Percentiles rank a stretch among this genome's conserved stretches.
Conservation (phyloP, 2,329 filamentous ascomycete species). For the Mycogone perniciosa region DNA sequence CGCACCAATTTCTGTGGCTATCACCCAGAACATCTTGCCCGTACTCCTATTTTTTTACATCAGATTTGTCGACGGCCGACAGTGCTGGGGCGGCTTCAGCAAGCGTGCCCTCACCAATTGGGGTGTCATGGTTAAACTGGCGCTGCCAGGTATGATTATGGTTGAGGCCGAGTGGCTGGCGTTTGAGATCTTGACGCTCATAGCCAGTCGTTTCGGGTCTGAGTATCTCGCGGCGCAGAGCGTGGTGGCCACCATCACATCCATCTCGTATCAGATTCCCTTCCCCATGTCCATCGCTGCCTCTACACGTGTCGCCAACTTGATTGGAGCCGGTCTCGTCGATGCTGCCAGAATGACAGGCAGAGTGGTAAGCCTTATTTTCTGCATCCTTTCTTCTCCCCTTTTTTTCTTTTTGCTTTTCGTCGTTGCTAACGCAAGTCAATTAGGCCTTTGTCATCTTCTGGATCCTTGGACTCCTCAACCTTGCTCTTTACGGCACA, state of each 20-base stretch:
- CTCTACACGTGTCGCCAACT: constrained; percentile 81
- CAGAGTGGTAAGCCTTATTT: constrained; percentile 54
- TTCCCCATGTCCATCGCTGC: constrained; percentile 87
- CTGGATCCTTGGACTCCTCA: constrained; percentile 68
- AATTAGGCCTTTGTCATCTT: constrained; percentile 53
- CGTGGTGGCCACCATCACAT: constrained; percentile 69
- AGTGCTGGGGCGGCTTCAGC: constrained; percentile 82
- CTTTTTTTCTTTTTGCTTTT: neutral
- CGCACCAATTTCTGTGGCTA: constrained; percentile 72
- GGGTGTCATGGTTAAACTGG: constrained; percentile 76
- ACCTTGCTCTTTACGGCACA: constrained; percentile 61
- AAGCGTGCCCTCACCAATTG: constrained; percentile 65
- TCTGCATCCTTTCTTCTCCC: constrained; percentile 3
- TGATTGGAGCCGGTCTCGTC: constrained; percentile 81
- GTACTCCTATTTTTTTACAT: constrained; percentile 74
- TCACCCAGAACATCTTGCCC: constrained; percentile 73
- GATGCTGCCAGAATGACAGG: constrained; percentile 74
- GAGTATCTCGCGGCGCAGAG: constrained; percentile 82
- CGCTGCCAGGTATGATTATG: constrained; percentile 86
- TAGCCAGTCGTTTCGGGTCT: constrained; percentile 70
- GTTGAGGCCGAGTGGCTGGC: constrained; percentile 89
- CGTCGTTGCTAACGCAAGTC: neutral
- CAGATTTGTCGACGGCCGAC: constrained; percentile 61
- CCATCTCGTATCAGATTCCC: constrained; percentile 82
- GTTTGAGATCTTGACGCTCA: constrained; percentile 86